These are phyloP conservation scores for Russula vinacea DNA, from an alignment of 768 basidiomycete species.

Conservation along the genomic window DNA sequence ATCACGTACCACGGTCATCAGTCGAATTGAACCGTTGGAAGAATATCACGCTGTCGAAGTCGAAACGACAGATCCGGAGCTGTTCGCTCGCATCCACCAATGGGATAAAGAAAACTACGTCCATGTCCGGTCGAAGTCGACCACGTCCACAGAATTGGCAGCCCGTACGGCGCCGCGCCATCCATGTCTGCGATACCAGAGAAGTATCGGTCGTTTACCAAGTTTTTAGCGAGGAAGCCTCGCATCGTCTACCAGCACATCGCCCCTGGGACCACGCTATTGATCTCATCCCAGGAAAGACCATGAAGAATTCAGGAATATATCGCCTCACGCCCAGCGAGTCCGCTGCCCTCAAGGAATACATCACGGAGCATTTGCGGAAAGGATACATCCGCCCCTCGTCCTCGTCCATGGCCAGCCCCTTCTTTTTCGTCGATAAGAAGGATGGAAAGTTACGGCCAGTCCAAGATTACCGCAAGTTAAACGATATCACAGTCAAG, in stretches of 20 bases:
- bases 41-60: too few species aligned
- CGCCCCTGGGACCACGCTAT: not conserved
- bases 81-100: too few species aligned
- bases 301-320: not conserved
- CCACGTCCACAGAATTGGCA: too few species aligned
- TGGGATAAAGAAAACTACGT: too few species aligned
- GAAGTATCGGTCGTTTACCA: rapidly evolving
- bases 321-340: not conserved
- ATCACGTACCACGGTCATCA: too few species aligned
- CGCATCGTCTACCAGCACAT: not conserved
- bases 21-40: too few species aligned
- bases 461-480: not conserved
- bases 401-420: not conserved
- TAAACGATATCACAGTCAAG: not conserved
- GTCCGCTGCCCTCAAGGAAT: not conserved
- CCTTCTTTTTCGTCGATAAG: not conserved
- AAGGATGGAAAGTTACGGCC: not conserved
- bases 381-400: not conserved
- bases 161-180: too few species aligned
- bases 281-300: not conserved
- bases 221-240: not conserved
- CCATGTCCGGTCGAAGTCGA: too few species aligned
- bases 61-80: too few species aligned
- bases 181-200: too few species aligned
- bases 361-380: not conserved